A percentile compares a stretch with the other conserved stretches of the same genome.
Evolutionary conservation across 192 early-diverging fungal genomes (phyloP).

Genomic region (Umbelopsis sp.): DNA sequence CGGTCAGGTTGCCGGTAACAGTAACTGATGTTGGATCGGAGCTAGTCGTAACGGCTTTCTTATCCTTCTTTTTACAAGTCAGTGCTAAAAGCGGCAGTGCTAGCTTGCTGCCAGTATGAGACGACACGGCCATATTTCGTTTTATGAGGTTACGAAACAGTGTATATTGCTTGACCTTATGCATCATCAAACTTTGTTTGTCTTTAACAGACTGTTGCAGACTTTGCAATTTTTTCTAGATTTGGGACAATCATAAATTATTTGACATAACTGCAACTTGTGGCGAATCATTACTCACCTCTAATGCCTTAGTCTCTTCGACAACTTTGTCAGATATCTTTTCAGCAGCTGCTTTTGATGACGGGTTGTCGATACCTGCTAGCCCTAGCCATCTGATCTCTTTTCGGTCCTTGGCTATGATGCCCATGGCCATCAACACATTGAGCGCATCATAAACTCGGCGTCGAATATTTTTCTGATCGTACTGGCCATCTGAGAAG

Average conservation of each 20-base stretch:
- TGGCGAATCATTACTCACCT: background rate
- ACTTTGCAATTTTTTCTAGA: background rate
- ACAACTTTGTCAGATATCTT: background rate
- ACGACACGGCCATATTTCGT: background rate
- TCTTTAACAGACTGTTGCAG: slow-evolving; percentile 8
- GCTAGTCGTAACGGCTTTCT: background rate
- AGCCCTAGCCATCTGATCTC: slow-evolving; percentile 69
- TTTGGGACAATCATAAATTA: background rate
- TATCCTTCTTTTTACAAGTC: background rate
- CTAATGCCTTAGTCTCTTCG: background rate
- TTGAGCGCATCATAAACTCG: slow-evolving; percentile 77
- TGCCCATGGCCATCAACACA: slow-evolving; percentile 64
- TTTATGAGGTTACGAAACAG: slow-evolving; percentile 8
- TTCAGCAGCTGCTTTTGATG: background rate
- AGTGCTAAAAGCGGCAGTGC: background rate
- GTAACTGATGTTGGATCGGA: background rate
- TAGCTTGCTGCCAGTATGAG: background rate
- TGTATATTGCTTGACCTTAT: slow-evolving; percentile 9
- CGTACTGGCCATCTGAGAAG: slow-evolving; percentile 30
- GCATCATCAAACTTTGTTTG: background rate
- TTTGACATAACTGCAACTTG: background rate
- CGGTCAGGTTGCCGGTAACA: background rate
- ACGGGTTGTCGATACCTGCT: slow-evolving; percentile 32
- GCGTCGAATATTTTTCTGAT: slow-evolving; percentile 68
- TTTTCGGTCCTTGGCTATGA: slow-evolving; percentile 66